Base-by-base conservation (phyloP, 2,329 filamentous ascomycete genomes). In the Rosellinia necatrix region DNA sequence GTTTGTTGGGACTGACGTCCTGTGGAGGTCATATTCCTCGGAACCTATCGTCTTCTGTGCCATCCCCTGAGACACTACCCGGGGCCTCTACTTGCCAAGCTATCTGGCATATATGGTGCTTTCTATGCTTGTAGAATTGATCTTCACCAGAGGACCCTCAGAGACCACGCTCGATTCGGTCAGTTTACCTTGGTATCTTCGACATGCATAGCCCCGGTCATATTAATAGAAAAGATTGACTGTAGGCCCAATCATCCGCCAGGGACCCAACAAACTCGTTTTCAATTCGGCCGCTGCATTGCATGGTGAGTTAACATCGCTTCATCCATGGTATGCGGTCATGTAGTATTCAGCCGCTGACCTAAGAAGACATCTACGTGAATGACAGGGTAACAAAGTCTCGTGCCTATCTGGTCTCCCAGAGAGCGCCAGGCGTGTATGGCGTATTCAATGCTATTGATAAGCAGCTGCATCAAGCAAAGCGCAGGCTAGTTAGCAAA, bases 201-300 rank as follows among this genome's bases (percentile, higher is more conserved):
- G 3, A 21, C 3, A 38, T 38, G 15, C 15, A n/a, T 5, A 24
- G 9, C 19, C 38, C 2, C 21, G 8, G 13, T 25, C 4, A 25
- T 25, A n/a, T 15, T 24, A 15, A 41, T 24, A 13, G 10, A 24
- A 24, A 5, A 3, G n/a, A 10, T 10, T 24, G 10, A 24, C 9
- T n/a, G n/a, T n/a, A 51, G 49, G 49, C 12, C 17, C 49, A 6
- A 25, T 53, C 4, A 29, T 53, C 2, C 21, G 50, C 15, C 41
- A 47, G n/a, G 50, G 32, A 6, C 50, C 50, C 3, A 53, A 53
- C 32, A 48, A 41, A 12, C 25, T 53, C 1, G 34, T 53, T 1
- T 53, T 53, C 19, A 53, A 34, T 34, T 22, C 50, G 2, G 17
- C 25, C 3, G 9, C 15, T 9, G 50, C 41, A n/a, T 17, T 53